phyloP scores from a whole-genome alignment of 1,139 yeast genomes.

The Meyerozyma elateridarum region DNA sequence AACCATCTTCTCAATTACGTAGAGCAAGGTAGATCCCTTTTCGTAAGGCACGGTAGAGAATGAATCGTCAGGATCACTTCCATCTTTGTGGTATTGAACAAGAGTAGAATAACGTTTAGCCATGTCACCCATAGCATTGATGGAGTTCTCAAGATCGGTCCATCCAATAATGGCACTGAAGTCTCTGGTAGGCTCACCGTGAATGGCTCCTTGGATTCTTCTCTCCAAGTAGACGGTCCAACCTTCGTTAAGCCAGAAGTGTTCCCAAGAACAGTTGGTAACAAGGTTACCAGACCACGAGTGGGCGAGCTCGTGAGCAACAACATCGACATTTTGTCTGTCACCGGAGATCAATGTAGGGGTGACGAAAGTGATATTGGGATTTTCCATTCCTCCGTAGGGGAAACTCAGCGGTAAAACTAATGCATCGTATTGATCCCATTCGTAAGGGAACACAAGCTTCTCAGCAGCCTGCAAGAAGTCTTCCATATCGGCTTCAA shows the following conservation, averaged over 20 bases:
- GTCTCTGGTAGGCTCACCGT: constrained; percentile 75
- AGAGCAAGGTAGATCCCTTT: constrained; percentile 79
- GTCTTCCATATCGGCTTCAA: constrained; percentile 72
- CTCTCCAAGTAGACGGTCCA: constrained; percentile 94
- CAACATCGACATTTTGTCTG: constrained; percentile 78
- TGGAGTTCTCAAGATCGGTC: constrained; percentile 68
- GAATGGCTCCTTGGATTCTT: constrained; percentile 69
- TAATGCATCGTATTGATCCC: constrained; percentile 79
- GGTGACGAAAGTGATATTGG: constrained; percentile 85
- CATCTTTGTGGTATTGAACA: constrained; percentile 63
- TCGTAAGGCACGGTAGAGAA: constrained; percentile 88
- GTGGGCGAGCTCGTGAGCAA: constrained; percentile 90
- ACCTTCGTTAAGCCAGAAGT: constrained; percentile 93
- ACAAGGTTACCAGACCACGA: constrained; percentile 91
- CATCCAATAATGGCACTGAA: constrained; percentile 85
- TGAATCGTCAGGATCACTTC: constrained; percentile 82
- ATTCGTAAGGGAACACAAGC: constrained; percentile 77
- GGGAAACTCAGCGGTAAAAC: constrained; percentile 84
- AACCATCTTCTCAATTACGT: constrained; percentile 56
- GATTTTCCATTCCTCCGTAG: constrained; percentile 95
- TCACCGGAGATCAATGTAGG: constrained; percentile 88
- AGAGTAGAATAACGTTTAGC: constrained; percentile 57
- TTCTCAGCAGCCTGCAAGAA: constrained; percentile 78
- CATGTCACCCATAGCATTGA: constrained; percentile 54
- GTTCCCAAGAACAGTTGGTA: constrained; percentile 89